Conservation (phyloP, 305 asterid genomes). For the Solanum hybrid region DNA sequence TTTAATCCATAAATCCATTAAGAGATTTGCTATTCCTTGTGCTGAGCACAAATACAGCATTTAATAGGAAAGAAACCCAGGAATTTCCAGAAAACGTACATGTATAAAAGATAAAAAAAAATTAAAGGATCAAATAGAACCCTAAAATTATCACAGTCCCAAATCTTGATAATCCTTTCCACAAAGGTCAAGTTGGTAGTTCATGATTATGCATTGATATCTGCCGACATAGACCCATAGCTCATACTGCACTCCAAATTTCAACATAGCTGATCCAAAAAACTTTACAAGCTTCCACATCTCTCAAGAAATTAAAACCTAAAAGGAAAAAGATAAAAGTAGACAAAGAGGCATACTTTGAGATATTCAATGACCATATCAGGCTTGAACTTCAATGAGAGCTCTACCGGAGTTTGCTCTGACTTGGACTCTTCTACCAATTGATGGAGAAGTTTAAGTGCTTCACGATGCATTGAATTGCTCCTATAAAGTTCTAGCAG, state of each 20-base stretch:
- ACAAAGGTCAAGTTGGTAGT: neutral
- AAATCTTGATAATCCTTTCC: neutral
- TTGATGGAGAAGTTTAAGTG: constrained; percentile 79
- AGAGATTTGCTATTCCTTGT: neutral
- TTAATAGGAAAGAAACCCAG: neutral
- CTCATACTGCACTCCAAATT: neutral
- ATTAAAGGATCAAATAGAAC: neutral
- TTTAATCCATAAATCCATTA: neutral
- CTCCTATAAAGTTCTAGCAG: constrained; percentile 81
- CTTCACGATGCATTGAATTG: constrained; percentile 84
- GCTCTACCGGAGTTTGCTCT: constrained; percentile 65
- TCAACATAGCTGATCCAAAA: neutral
- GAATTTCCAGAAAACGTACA: neutral
- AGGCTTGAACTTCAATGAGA: constrained; percentile 80
- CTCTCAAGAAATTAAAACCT: constrained; percentile 2
- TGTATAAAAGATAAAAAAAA: neutral
- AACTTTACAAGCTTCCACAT: neutral
- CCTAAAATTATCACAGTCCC: neutral
- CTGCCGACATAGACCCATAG: neutral
- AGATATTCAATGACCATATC: constrained; percentile 94
- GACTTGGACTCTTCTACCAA: constrained; percentile 85
- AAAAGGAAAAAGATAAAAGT: constrained; percentile 8
- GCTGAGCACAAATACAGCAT: neutral
- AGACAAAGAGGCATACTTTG: constrained; percentile 45
- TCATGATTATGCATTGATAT: neutral